Conservation (phyloP, 2,329 filamentous ascomycete species). For the Cladosporium oxysporum region DNA sequence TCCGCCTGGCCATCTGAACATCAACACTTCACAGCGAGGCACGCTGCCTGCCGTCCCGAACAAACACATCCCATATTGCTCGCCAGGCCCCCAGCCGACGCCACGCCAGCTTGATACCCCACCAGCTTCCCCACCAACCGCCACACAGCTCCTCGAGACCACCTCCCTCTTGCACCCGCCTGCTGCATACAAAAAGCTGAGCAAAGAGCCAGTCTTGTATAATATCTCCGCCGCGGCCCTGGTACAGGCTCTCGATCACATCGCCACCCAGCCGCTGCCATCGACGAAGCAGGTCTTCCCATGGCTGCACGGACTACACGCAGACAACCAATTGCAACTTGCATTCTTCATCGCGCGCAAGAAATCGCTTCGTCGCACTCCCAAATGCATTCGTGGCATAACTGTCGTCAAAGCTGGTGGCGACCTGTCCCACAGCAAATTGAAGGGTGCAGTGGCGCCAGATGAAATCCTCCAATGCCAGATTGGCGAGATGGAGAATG, state of each 20-base stretch:
- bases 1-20: constrained; percentile 56
- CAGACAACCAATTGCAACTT: constrained; percentile 83
- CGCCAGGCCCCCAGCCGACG: constrained; percentile 68
- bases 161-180: constrained; percentile 76
- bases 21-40: constrained; percentile 59
- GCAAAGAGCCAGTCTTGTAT: constrained; percentile 64
- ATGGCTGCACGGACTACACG: constrained; percentile 92
- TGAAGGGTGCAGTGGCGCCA: constrained; percentile 85
- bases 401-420: constrained; percentile 88
- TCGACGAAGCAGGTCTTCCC: constrained; percentile 87
- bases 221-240: constrained; percentile 70
- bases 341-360: constrained; percentile 83
- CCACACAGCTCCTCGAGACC: constrained; percentile 57
- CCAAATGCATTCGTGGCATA: constrained; percentile 75
- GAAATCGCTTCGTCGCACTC: constrained; percentile 68
- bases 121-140: constrained; percentile 61
- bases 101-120: constrained; percentile 52
- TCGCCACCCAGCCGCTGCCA: constrained; percentile 77
- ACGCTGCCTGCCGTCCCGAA: constrained; percentile 71
- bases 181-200: constrained; percentile 56
- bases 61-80: constrained; percentile 86
- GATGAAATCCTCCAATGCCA: constrained; percentile 69
- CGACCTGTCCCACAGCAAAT: constrained; percentile 68
- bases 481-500: constrained; percentile 30
- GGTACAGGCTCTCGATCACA: constrained; percentile 71